Base-by-base conservation (phyloP, 768 basidiomycete genomes). In the Lepiota subincarnata region DNA sequence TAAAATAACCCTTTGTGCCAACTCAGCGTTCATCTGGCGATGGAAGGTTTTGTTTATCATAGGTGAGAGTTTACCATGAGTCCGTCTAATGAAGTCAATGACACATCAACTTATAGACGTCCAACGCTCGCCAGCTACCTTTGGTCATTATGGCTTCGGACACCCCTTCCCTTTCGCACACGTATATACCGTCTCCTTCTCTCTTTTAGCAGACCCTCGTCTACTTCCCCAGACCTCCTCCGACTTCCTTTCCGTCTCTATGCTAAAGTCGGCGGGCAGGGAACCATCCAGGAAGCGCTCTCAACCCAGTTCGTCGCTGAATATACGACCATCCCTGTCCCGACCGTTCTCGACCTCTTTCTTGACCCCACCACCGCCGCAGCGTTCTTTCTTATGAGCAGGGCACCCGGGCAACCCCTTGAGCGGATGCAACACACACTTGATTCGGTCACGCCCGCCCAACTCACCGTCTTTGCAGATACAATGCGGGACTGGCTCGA, bases 191-290 rank as follows among this genome's bases (percentile, higher is more conserved):
- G 45, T 5, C 22, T 54, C 13, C 38, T 54, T 6, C 45, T 54
- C 13, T 6, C 4, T 12, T 54, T 54, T 41, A 31, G 24, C 16
- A 44, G 45, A 14, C 45, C 53, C 6, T 54, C 45, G 2, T 48
- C 45, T 22, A 48, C 47, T 12, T 37, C 26, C 19, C 53, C 45
- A 2, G 43, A 38, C 20, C 51, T 55, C 28, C 8, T 40, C 37
- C 26, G 18, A 2, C 55, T 55, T 5, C 55, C 55, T 1, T 55
- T 55, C 14, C 40, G 55, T 8, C 48, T 55, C 14, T 55, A 55
- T 31, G 55, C 55, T 1, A 49, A 50, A 13, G 18, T 44, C 4
- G 55, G 55, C 34, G 36, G 37, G 14, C 18, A 22, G 6, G 34
- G 16, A 4, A 24, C 44, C 34, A n/a, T 44, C 19, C 48, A 49